Evolutionary conservation across 2,329 filamentous ascomycete species (phyloP).

Genomic region (Conoideocrella luteorostrata): DNA sequence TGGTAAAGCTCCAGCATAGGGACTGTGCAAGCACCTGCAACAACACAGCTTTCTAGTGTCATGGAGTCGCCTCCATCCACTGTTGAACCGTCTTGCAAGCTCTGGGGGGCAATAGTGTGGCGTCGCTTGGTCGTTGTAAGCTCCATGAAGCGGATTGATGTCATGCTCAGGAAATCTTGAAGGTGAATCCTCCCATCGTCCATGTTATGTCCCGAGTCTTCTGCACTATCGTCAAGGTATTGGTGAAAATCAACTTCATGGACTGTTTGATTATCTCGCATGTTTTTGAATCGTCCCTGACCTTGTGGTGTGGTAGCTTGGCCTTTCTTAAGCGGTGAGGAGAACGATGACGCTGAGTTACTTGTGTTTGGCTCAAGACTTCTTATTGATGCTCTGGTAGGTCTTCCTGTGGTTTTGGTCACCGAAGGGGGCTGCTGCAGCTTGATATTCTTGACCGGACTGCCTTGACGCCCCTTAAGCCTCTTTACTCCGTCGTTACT

Average conservation of each 20-base stretch:
- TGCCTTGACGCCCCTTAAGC: conserved; percentile 64
- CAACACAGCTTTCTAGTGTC: conserved; percentile 70
- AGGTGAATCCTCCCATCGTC: conserved; percentile 64
- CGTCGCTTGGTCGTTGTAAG: conserved; percentile 91
- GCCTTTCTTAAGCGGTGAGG: conserved; percentile 39
- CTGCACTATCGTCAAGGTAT: conserved; percentile 31
- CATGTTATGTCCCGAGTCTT: conserved; percentile 41
- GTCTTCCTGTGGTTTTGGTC: conserved; percentile 58
- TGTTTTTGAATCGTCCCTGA: conserved; percentile 49
- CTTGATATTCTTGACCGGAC: conserved; percentile 69
- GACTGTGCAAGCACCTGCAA: conserved; percentile 83
- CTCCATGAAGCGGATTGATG: conserved; percentile 97
- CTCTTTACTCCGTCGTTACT: conserved; percentile 59
- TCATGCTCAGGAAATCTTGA: conserved; percentile 90
- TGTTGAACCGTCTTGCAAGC: conserved; percentile 35
- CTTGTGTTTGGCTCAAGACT: conserved; percentile 36
- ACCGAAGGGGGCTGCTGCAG: conserved; percentile 64
- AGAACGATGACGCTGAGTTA: conserved; percentile 38
- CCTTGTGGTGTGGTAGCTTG: conserved; percentile 49
- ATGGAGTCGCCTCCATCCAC: conserved; percentile 42
- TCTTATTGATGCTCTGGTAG: conserved; percentile 42
- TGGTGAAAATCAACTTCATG: conserved; percentile 40
- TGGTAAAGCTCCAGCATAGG: conserved; percentile 94
- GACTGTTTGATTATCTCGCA: conserved; percentile 40
- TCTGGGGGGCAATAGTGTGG: conserved; percentile 64